Base-by-base conservation (phyloP, 176 grass and related monocot genomes). In the Carex kokanica region DNA sequence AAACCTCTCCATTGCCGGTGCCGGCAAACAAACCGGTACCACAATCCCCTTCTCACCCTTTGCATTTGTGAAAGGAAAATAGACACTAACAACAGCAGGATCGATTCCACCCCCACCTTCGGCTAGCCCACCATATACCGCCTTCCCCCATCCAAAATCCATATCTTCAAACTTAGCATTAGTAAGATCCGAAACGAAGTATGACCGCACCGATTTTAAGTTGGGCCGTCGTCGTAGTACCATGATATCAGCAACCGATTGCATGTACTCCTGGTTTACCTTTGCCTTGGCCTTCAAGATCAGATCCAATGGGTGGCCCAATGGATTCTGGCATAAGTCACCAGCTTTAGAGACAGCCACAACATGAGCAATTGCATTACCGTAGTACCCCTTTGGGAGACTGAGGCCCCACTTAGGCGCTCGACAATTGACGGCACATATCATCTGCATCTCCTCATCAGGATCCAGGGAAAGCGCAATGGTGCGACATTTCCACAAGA, bases 141-240 rank as follows among this genome's bases (percentile, higher is more conserved):
- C 58, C 34, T 4, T 66, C 12, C 89, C 89, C 89, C 89, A 90
- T 4, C 85, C 89, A 21, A 87, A 74, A 25, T 87, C 89, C 34
- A 84, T 67, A 5, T 38, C 89, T 25, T 21, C 10, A 78, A 90
- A 18, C 85, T 64, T 81, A 1, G 85, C 66, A 0, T 77, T 12
- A 4, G 89, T 82, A 24, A 90, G 9, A 69, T 90, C 89, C 15
- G 82, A 81, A n/a, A n/a, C n/a, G n/a, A n/a, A n/a, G n/a, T n/a
- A n/a, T n/a, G n/a, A n/a, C n/a, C n/a, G n/a, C n/a, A n/a, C n/a
- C n/a, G n/a, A n/a, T n/a, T n/a, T n/a, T n/a, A n/a, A n/a, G n/a
- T n/a, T n/a, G n/a, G n/a, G n/a, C n/a, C n/a, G n/a, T n/a, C n/a
- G n/a, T 5, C 23, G 53, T 32, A 78, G 8, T 80, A 78, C 85